Percentiles rank a stretch among this genome's conserved stretches.
These are phyloP conservation scores for Hypoxylon sp. DNA, from an alignment of 2,329 filamentous ascomycete species.

Conservation along the genomic window DNA sequence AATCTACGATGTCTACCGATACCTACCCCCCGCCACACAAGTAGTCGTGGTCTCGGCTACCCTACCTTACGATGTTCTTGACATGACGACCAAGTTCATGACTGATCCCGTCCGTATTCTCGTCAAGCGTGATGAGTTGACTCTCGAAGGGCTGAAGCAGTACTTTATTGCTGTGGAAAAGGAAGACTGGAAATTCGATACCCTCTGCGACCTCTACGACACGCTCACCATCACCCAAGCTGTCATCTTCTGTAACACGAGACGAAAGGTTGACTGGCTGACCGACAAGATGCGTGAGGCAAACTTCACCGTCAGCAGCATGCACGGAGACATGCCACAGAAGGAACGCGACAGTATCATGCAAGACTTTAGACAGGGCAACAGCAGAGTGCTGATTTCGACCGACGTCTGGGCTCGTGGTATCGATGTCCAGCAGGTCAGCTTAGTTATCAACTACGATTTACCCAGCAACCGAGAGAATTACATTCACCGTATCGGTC, in stretches of 20 bases:
- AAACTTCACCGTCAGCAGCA: conserved; percentile 97
- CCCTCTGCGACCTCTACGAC: conserved; percentile 97
- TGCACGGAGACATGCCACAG: conserved; percentile 99
- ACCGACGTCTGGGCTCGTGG: conserved; percentile 98
- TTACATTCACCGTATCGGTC: conserved; percentile 98
- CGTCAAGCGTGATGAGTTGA: conserved; percentile 98
- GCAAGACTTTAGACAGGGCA: conserved; percentile 97
- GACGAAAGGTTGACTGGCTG: conserved; percentile 98
- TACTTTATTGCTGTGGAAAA: conserved; percentile 99
- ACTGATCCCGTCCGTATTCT: conserved; percentile 95
- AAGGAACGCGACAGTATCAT: conserved; percentile 98
- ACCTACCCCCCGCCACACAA: conserved; percentile 94
- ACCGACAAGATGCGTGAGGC: conserved; percentile 99
- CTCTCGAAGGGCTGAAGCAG: conserved; percentile 95
- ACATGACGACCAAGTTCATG: conserved; percentile 99
- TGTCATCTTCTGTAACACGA: conserved; percentile 99
- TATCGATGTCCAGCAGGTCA: conserved; percentile 99
- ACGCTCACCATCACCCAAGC: conserved; percentile 98
- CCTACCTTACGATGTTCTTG: conserved; percentile 94
- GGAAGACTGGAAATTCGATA: conserved; percentile 99
- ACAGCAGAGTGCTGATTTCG: conserved; percentile 94
- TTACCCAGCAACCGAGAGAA: conserved; percentile 98
- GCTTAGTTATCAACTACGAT: conserved; percentile 98
- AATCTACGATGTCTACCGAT: conserved; percentile 98
- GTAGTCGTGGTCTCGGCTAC: conserved; percentile 98